Base-by-base conservation (phyloP, 2,329 filamentous ascomycete species). In the Sordariomycetes sp. region DNA sequence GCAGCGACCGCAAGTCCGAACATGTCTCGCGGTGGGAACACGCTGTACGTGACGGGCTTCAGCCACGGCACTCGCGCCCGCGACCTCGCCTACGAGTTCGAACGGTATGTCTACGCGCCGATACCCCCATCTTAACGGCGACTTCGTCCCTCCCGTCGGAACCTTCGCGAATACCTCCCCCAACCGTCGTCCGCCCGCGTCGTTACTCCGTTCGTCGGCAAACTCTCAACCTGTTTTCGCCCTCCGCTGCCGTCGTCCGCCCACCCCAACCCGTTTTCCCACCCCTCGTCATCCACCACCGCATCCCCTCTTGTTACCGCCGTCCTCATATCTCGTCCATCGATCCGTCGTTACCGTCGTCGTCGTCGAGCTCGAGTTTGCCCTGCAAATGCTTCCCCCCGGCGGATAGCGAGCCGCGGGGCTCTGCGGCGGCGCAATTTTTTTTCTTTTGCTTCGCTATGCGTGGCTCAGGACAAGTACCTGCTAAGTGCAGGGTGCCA, bases 61-160 rank as follows among this genome's bases (percentile, higher is more conserved):
- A 95, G 93, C 83, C 91, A 96, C 77, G 91, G 93, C 75, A 97
- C 93, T 75, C 90, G 94, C 81, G 91, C 94, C 75, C 90, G 94
- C 85, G 92, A 99, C 82, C 89, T 97, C 75, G 91, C 93, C 80
- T 97, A 96, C 89, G 93, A 97, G 83, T 97, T 97, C 89, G 93
- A 97, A 92, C 91, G 93, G 90, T 97, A 96, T 85, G 92, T 96
- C 78, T 72, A 74, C 72, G 72, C 72, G 70, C 74, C 77, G 74
- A 76, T 75, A 70, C 72, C 70, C 74, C 66, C 72, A 72, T 75
- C 73, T 70, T 69, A 71, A 71, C 72, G 71, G 70, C 71, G 43
- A 46, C 18, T 46, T 53, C 28, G 12, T 48, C 51, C 54, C 72
- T 67, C 66, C 64, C 67, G 61, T 61, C 65, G 67, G 62, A 67